Conservation (phyloP, 2,329 filamentous ascomycete species). For the Harringtonia aguacate region DNA sequence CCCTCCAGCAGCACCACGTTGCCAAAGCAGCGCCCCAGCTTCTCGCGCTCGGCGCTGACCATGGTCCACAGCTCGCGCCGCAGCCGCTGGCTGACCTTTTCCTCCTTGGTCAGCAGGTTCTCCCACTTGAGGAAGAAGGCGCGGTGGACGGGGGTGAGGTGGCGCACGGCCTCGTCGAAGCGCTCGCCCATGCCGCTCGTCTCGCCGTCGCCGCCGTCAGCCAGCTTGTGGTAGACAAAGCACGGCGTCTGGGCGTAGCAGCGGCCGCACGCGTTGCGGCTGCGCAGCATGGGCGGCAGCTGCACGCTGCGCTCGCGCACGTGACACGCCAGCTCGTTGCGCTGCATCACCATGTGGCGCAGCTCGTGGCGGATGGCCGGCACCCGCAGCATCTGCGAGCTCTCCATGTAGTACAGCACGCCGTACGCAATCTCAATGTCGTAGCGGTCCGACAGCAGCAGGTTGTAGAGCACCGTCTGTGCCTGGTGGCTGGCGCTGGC, state of each 20-base stretch:
- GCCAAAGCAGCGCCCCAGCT: conserved; percentile 79
- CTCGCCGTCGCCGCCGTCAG: conserved; percentile 73
- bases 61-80: conserved; percentile 93
- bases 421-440: conserved; percentile 86
- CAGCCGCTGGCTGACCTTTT: conserved; percentile 78
- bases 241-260: conserved; percentile 90
- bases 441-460: conserved; percentile 87
- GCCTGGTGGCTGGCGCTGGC: conserved; percentile 76
- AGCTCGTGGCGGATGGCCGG: conserved; percentile 80
- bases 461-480: conserved; percentile 88
- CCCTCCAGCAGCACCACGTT: conserved; percentile 69
- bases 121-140: conserved; percentile 96
- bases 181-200: conserved; percentile 70
- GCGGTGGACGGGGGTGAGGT: conserved; percentile 63
- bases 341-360: conserved; percentile 91
- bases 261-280: conserved; percentile 67
- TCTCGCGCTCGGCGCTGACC: conserved; percentile 79
- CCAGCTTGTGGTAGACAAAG: conserved; percentile 86
- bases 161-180: conserved; percentile 70
- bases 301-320: conserved; percentile 69
- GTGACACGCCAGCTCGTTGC: conserved; percentile 79
- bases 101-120: conserved; percentile 82
- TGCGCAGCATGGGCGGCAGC: conserved; percentile 78
- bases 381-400: conserved; percentile 74
- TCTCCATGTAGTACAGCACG: conserved; percentile 91